Evolutionary conservation across 1,284 basidiomycete species (phyloP).

Genomic region (Boletellus deceptivus): DNA sequence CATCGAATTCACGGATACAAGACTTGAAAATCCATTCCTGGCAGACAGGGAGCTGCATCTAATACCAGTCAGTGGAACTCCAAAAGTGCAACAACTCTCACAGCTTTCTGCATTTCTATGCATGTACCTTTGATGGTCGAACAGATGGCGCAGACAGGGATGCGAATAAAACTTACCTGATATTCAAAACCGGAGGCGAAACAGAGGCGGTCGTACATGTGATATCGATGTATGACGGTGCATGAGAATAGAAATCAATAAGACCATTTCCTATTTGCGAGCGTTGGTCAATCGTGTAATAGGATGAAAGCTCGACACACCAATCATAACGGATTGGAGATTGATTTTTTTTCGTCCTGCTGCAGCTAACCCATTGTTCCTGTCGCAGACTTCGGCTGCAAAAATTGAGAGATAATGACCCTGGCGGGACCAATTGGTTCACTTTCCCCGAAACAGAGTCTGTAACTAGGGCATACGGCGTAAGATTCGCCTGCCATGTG

Average conservation of each 20-base stretch:
- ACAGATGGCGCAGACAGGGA: constrained; percentile 12
- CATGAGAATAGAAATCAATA: constrained; percentile 44
- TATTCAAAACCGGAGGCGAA: constrained; percentile 31
- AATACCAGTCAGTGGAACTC: background rate
- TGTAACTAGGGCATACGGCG: constrained; percentile 34
- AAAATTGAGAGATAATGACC: constrained; percentile 83
- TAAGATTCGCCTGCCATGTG: constrained; percentile 63
- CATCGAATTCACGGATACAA: constrained; percentile 48
- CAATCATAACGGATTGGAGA: constrained; percentile 75
- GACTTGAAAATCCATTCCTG: constrained; percentile 43
- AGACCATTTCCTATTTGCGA: constrained; percentile 49
- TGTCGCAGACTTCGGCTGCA: constrained; percentile 74
- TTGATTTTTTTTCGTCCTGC: constrained; percentile 70
- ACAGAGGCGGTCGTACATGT: constrained; percentile 45
- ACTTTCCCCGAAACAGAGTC: background rate
- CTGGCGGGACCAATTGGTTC: constrained; percentile 29
- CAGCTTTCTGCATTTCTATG: constrained; percentile 43
- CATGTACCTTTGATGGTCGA: constrained; percentile 37
- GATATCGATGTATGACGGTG: constrained; percentile 45
- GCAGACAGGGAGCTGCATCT: constrained; percentile 43
- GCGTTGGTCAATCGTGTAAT: background rate
- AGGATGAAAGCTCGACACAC: constrained; percentile 36
- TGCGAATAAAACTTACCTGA: constrained; percentile 1
- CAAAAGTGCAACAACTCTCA: constrained; percentile 4
- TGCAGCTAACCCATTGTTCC: constrained; percentile 58